These are phyloP conservation scores for Lentinula lateritia DNA, from an alignment of 768 basidiomycete species.

Conservation along the genomic window DNA sequence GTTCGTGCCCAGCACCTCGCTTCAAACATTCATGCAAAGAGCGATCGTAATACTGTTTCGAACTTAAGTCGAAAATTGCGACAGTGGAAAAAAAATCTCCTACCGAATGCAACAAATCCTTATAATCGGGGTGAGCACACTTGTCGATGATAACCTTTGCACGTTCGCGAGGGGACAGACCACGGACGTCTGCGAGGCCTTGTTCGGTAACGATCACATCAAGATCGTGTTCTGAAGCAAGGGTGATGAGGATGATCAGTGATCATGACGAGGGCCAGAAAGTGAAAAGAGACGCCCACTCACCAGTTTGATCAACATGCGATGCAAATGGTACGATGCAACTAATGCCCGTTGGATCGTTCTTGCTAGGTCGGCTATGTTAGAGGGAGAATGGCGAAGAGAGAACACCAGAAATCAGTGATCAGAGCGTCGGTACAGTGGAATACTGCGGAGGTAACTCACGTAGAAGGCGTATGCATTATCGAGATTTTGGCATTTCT, in stretches of 20 bases:
- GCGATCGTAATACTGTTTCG: slow-evolving; percentile 35
- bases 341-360: slow-evolving; percentile 42
- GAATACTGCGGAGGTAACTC: neutral
- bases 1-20: slow-evolving; percentile 41
- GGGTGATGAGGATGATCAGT: neutral
- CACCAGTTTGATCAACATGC: slow-evolving; percentile 44
- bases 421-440: neutral
- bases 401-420: neutral
- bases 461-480: slow-evolving; percentile 45
- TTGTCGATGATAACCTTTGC: slow-evolving; percentile 41
- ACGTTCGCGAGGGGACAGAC: slow-evolving; percentile 39
- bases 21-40: slow-evolving; percentile 36
- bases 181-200: slow-evolving; percentile 42
- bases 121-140: slow-evolving; percentile 44
- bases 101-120: slow-evolving; percentile 33
- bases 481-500: slow-evolving; percentile 45
- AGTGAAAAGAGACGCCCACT: slow-evolving; percentile 4
- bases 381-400: neutral
- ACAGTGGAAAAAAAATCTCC: slow-evolving; percentile 5
- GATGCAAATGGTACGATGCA: slow-evolving; percentile 45
- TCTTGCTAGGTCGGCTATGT: slow-evolving; percentile 36
- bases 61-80: too few species aligned
- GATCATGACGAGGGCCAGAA: neutral
- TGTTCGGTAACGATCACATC: slow-evolving; percentile 46
- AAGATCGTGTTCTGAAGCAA: slow-evolving; percentile 35